phyloP scores from a whole-genome alignment of 2,329 filamentous ascomycete genomes.

The Hortaea werneckii region DNA sequence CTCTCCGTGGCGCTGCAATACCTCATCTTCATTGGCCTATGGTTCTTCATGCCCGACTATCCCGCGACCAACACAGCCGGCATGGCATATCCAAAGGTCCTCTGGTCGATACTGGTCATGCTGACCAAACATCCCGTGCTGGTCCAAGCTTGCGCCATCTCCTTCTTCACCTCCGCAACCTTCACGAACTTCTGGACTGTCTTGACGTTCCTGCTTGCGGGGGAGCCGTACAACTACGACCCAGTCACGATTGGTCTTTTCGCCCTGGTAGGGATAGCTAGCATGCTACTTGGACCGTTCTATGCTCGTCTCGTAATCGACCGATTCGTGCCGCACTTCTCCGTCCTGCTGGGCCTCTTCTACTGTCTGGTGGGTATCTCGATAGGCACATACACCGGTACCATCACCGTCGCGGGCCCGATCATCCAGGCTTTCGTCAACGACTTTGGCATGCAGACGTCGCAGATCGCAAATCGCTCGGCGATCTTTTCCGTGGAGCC shows the following conservation, averaged over 20 bases:
- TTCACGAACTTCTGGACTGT: conserved; percentile 67
- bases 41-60: conserved; percentile 70
- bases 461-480: conserved; percentile 62
- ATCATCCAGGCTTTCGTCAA: conserved; percentile 60
- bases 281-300: conserved; percentile 57
- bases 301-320: conserved; percentile 64
- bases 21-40: conserved; percentile 54
- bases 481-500: conserved; percentile 63
- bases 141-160: conserved; percentile 58
- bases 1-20: conserved; percentile 62
- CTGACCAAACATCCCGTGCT: conserved; percentile 57
- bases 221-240: conserved; percentile 56
- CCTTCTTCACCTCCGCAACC: conserved; percentile 50
- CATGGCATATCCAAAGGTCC: conserved; percentile 54
- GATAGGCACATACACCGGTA: conserved; percentile 60
- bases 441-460: conserved; percentile 63
- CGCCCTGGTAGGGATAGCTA: conserved; percentile 62
- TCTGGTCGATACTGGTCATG: conserved; percentile 56
- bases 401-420: conserved; percentile 57
- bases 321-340: conserved; percentile 56
- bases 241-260: conserved; percentile 66
- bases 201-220: conserved; percentile 66
- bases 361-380: conserved; percentile 52
- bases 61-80: conserved; percentile 59
- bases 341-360: conserved; percentile 51